phyloP scores from a whole-genome alignment of 192 early-diverging fungal genomes.

The Podila epicladia region DNA sequence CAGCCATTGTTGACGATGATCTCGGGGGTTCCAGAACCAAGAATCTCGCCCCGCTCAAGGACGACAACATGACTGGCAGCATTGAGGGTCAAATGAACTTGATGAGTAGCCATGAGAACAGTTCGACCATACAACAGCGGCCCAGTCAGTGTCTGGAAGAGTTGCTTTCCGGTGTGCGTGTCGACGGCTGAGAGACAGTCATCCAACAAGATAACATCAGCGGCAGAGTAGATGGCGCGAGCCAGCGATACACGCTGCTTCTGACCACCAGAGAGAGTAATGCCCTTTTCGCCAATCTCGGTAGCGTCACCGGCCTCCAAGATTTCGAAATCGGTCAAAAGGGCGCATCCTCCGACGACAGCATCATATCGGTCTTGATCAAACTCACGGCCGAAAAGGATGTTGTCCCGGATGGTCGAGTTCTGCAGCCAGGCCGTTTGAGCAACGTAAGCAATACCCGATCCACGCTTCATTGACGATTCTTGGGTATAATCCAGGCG shows the following conservation, averaged over 20 bases:
- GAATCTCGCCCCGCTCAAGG: conserved; percentile 67
- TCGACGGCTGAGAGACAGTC: conserved; percentile 96
- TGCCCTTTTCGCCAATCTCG: conserved; percentile 92
- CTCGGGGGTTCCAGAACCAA: conserved; percentile 59
- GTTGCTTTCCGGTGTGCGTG: conserved; percentile 88
- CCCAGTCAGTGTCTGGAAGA: conserved; percentile 80
- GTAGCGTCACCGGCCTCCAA: conserved; percentile 88
- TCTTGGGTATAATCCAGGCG: conserved; percentile 25
- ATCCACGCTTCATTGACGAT: conserved; percentile 40
- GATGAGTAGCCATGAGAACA: conserved; percentile 91
- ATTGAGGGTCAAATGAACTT: conserved; percentile 72
- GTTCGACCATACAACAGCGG: conserved; percentile 82
- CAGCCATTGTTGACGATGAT: conserved; percentile 55
- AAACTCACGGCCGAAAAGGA: conserved; percentile 82
- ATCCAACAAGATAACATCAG: conserved; percentile 78
- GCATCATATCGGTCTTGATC: conserved; percentile 81
- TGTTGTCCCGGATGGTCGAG: conserved; percentile 81
- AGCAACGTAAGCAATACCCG: conserved; percentile 85
- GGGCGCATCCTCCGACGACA: conserved; percentile 85
- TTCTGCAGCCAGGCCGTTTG: conserved; percentile 82
- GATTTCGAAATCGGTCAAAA: conserved; percentile 88
- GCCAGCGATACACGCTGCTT: conserved; percentile 87
- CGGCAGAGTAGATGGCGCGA: conserved; percentile 83
- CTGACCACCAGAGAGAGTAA: conserved; percentile 88
- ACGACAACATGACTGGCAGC: conserved; percentile 68